These are phyloP conservation scores for Fusarium cyanostomum DNA, from an alignment of 2,329 filamentous ascomycete species.

Conservation along the genomic window DNA sequence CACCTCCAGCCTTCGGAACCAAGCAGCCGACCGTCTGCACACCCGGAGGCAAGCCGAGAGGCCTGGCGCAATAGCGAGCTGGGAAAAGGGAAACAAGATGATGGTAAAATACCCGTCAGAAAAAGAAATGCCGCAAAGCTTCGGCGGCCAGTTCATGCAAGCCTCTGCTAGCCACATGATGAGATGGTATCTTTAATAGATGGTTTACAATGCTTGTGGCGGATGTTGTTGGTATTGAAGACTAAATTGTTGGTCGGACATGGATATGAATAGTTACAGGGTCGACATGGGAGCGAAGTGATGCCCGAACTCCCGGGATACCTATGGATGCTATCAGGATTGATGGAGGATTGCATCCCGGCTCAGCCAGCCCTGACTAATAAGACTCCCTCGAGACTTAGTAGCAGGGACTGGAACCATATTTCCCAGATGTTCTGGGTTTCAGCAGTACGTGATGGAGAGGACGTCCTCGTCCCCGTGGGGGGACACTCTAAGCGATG, in stretches of 20 bases:
- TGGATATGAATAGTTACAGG: no score
- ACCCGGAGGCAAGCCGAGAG: background rate
- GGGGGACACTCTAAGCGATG: constrained; percentile 3
- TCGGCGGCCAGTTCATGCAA: constrained; percentile 17
- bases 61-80: background rate
- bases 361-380: background rate
- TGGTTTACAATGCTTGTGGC: background rate
- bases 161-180: constrained; percentile 23
- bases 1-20: background rate
- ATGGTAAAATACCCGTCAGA: background rate
- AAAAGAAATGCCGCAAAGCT: constrained; percentile 13
- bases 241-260: background rate
- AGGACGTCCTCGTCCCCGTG: background rate
- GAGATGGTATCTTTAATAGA: constrained; percentile 10
- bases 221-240: background rate
- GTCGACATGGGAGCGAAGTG: constrained; percentile 4
- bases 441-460: background rate
- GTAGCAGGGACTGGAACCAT: background rate
- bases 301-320: constrained; percentile 22
- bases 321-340: constrained; percentile 8
- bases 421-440: background rate
- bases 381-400: background rate
- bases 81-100: no score
- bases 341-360: constrained; percentile 13
- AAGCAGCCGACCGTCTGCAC: background rate